These are phyloP conservation scores for Podochytrium sp. DNA, from an alignment of 192 early-diverging fungal species.

Conservation along the genomic window DNA sequence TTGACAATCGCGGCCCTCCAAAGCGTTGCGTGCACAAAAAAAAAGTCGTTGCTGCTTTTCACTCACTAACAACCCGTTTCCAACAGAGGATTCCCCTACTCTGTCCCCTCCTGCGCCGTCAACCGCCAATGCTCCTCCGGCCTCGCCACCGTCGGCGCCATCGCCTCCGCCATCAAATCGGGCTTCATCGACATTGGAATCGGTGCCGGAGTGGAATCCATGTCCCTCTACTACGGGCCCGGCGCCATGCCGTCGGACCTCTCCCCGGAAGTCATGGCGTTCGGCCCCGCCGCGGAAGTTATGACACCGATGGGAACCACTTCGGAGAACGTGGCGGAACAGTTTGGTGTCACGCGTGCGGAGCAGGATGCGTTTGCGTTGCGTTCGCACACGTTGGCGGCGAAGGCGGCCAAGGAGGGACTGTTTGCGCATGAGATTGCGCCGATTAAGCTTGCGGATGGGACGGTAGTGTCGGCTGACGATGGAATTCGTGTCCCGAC, in stretches of 20 bases:
- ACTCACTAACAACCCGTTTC: constrained; percentile 23
- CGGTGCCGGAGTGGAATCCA: constrained; percentile 92
- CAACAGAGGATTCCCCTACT: constrained; percentile 71
- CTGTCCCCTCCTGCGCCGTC: constrained; percentile 78
- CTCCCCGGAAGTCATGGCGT: constrained; percentile 76
- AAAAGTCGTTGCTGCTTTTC: not conserved
- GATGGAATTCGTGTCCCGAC: constrained; percentile 92
- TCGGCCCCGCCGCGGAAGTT: constrained; percentile 74
- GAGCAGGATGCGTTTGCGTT: constrained; percentile 92
- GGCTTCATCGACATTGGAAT: constrained; percentile 92
- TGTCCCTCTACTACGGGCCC: constrained; percentile 89
- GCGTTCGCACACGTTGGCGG: constrained; percentile 81
- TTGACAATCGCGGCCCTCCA: not conserved
- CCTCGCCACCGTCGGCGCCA: constrained; percentile 84
- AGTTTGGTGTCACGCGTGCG: constrained; percentile 83
- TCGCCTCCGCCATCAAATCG: constrained; percentile 85
- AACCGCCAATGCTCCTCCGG: constrained; percentile 96
- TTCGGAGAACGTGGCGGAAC: constrained; percentile 93
- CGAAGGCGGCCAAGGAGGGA: constrained; percentile 86
- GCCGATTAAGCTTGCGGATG: constrained; percentile 82
- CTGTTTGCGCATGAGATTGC: constrained; percentile 92
- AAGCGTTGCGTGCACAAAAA: not conserved
- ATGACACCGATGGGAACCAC: constrained; percentile 74
- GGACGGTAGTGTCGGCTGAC: constrained; percentile 82
- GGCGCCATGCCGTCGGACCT: constrained; percentile 74